Base-by-base conservation (phyloP, 257 asterid species). In the Fraxinus americana region DNA sequence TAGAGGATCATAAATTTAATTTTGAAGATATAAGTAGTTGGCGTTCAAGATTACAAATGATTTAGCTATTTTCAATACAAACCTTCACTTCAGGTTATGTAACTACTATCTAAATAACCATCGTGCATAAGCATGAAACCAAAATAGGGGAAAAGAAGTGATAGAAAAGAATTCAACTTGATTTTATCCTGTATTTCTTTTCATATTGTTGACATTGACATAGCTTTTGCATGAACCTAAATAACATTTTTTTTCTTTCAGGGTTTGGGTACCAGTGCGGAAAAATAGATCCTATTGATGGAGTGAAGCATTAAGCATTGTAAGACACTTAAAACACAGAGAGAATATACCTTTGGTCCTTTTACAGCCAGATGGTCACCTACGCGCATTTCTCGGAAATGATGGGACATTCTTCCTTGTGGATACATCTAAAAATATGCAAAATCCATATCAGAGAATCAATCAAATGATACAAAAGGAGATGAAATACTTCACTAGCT, bases 321-420 rank as follows among this genome's bases (percentile, higher is more conserved):
- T 3, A 79, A 57, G 34, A 69, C 34, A 32, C 65, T 45, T 41
- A 48, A 57, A 23, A 29, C 68, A 57, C 27, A 41, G 67, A 80
- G 50, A 43, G 23, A 81, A 59, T 71, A 74, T 91, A 96, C 99
- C 98, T 93, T 91, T 54, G 98, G 99, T 80, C 99, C 99, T 84
- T 96, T 96, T 70, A 96, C 99, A 25, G 92, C 86, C 88, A 96
- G 23, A 82, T 83, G 86, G 85, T 96, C 98, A 78, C 97, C 98
- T 71, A 83, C 99, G 5, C 83, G 89, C 97, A 93, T 86, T 80
- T 96, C 99, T 77, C 98, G 88, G 75, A 96, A 96, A 88, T 93
- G 98, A 79, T 93, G 97, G 54, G 99, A 96, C 99, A 96, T 96
- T 88, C 98, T 87, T 88, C 99, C 99, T 96, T 93, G 98, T 32